These are phyloP conservation scores for Emmonsia crescens DNA, from an alignment of 2,329 filamentous ascomycete genomes.

Conservation along the genomic window DNA sequence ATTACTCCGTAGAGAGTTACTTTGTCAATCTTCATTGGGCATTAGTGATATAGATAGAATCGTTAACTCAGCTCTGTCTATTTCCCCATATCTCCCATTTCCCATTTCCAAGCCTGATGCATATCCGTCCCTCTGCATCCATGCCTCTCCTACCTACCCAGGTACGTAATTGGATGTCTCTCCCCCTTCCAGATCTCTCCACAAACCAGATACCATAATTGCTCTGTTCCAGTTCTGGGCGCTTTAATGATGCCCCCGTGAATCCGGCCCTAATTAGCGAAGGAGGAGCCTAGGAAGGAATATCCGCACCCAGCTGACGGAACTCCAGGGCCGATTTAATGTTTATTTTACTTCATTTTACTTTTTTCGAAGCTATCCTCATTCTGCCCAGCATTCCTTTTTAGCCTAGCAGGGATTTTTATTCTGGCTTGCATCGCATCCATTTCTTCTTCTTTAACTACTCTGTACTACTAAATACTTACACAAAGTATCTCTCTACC, in stretches of 20 bases:
- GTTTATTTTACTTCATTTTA: not conserved
- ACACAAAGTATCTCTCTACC: not conserved
- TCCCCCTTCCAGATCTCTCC: not conserved
- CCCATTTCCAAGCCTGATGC: not conserved
- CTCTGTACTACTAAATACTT: no score
- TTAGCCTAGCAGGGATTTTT: not conserved
- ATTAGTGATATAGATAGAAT: not conserved
- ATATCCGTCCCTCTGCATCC: not conserved
- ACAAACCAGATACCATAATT: not conserved
- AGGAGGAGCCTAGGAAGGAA: not conserved
- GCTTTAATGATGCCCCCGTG: not conserved
- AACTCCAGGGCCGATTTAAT: not conserved
- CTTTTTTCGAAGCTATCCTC: not conserved
- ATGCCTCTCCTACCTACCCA: not conserved
- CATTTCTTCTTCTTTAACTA: not conserved
- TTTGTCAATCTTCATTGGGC: not conserved
- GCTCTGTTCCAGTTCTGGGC: not conserved
- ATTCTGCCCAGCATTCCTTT: not conserved
- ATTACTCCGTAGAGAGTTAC: not conserved
- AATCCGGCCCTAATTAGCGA: not conserved
- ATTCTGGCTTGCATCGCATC: not conserved
- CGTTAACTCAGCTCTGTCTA: not conserved
- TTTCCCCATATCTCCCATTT: not conserved
- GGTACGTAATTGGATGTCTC: not conserved
- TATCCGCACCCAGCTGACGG: not conserved